phyloP scores from a whole-genome alignment of 2,329 filamentous ascomycete genomes.

The Fonsecaea multimorphosa region DNA sequence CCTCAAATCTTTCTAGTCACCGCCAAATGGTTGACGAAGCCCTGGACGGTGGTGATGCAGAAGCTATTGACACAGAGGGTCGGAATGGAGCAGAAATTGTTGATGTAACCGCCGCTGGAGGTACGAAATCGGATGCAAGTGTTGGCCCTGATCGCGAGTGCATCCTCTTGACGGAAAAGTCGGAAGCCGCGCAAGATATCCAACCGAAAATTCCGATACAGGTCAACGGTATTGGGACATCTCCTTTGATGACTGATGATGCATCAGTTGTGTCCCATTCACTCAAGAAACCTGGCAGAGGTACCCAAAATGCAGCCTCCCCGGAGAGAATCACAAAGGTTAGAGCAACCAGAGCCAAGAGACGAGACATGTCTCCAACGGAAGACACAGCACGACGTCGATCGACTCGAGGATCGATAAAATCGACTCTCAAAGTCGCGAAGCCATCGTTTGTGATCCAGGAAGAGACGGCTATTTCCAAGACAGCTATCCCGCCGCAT shows the following conservation, averaged over 20 bases:
- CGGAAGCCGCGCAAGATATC: neutral
- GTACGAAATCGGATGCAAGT: neutral
- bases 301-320: constrained; percentile 1
- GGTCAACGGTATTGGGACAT: neutral
- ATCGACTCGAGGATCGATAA: constrained; percentile 32
- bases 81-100: neutral
- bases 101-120: neutral
- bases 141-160: neutral
- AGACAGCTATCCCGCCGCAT: constrained; percentile 1
- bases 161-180: neutral
- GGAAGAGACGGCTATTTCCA: constrained; percentile 2
- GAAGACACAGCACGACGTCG: constrained; percentile 16
- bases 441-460: constrained; percentile 23
- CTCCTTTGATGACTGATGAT: neutral
- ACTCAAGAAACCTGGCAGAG: constrained; percentile 40
- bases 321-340: constrained; percentile 18
- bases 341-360: constrained; percentile 36
- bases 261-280: neutral
- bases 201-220: neutral
- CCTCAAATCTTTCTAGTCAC: constrained; percentile 31
- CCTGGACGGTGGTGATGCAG: neutral
- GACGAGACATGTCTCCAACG: constrained; percentile 35
- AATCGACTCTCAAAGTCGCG: constrained; percentile 34
- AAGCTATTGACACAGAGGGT: neutral
- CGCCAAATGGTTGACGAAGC: constrained; percentile 14